Base-by-base conservation (phyloP, 495 filamentous ascomycete genomes). In the Aspergillus egyptiacus region DNA sequence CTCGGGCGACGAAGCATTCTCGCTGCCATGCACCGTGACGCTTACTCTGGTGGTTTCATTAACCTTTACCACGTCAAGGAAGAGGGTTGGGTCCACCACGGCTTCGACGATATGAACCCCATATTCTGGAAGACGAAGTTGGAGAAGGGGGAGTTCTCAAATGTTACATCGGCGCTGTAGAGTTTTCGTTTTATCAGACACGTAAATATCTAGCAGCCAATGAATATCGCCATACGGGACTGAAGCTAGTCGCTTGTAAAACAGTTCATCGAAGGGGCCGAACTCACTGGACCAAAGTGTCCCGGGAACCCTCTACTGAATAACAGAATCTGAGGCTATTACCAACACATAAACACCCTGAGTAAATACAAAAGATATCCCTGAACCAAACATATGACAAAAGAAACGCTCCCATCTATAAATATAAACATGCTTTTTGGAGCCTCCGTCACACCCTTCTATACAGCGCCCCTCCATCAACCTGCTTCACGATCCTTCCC, bases 71-170 rank as follows among this genome's bases (percentile, higher is more conserved):
- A 97, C 62, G 89, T 98, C 61, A 96, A 96, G 82, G 91, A 97
- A 71, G 83, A 87, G 51, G 93, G 93, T 51, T 98, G 93, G 93
- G 89, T 91, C 53, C 95, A 95, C 77, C 91, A 96, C 62, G 93
- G 93, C 38, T 98, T 98, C 76, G 86, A 74, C 64, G 89, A 95
- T 64, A 95, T 89, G 54, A 89, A 93, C 74, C 88, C 89, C 19
- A 89, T 96, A 59, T 97, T 97, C 82, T 97, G 94, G 93, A 86
- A 94, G 80, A 95, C 88, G 33, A 98, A 97, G 83, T 69, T 97
- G 60, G 86, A 95, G 68, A 93, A 91, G 76, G 90, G 89, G 61
- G 93, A 98, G 73, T 98, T 98, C 69, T 91, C 87, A 50, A 97
- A 96, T 69, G 93, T 98, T 48, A 94, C 89, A 20, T 84, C 86